A percentile compares a stretch with the other conserved stretches of the same genome.
These are phyloP conservation scores for Colletotrichum noveboracense DNA, from an alignment of 2,329 filamentous ascomycete genomes.

Conservation along the genomic window DNA sequence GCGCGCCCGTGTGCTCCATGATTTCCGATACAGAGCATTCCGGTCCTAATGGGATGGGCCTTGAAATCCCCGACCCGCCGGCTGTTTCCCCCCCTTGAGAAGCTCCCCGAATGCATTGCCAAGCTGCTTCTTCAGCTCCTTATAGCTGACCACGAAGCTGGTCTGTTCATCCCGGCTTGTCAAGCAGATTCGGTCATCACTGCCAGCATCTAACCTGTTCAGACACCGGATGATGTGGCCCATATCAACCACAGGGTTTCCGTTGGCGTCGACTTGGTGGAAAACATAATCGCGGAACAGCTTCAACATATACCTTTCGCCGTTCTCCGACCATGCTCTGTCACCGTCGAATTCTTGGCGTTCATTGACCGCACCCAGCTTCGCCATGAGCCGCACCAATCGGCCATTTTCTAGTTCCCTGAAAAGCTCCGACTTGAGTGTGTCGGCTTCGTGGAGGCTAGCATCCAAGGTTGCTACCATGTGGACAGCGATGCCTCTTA, in stretches of 20 bases:
- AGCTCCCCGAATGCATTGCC: conserved; percentile 64
- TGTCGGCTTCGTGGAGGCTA: conserved; percentile 79
- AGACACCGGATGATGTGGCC: conserved; percentile 86
- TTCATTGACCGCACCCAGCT: conserved; percentile 88
- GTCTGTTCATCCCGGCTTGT: conserved; percentile 91
- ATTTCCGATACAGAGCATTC: not conserved
- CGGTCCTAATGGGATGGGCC: conserved; percentile 25
- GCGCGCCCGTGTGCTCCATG: not conserved
- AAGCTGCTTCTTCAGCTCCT: conserved; percentile 78
- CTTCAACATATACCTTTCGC: conserved; percentile 90
- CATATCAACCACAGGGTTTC: conserved; percentile 82
- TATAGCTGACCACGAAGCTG: conserved; percentile 86
- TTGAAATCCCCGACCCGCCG: conserved; percentile 34
- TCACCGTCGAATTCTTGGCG: conserved; percentile 84
- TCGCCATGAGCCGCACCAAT: conserved; percentile 78
- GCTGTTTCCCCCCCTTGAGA: conserved; percentile 48
- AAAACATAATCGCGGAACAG: conserved; percentile 97
- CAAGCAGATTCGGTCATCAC: conserved; percentile 84
- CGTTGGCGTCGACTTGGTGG: conserved; percentile 88
- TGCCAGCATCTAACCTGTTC: conserved; percentile 91
- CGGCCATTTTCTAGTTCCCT: conserved; percentile 91
- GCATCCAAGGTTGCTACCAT: conserved; percentile 78
- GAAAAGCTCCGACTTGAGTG: conserved; percentile 72
- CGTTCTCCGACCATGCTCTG: conserved; percentile 85
- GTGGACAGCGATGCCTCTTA: conserved; percentile 79